Conservation (phyloP, 805 yeast species). For the Pichia californica region DNA sequence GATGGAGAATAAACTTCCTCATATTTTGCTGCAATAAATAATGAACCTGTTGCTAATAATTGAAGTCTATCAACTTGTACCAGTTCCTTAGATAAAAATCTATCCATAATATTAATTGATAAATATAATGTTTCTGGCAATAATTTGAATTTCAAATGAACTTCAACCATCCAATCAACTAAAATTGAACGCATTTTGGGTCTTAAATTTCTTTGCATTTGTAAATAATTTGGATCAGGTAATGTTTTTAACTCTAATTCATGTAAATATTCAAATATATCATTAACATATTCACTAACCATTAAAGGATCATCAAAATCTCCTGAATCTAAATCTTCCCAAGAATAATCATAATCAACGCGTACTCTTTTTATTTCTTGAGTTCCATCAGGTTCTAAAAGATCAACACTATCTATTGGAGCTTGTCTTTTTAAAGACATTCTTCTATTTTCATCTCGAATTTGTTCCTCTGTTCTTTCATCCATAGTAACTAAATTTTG, state of each 20-base stretch:
- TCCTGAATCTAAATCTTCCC: conserved; percentile 72
- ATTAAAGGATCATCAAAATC: conserved; percentile 71
- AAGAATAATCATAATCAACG: conserved; percentile 33
- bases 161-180: conserved; percentile 92
- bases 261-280: conserved; percentile 75
- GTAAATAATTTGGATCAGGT: conserved; percentile 65
- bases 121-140: conserved; percentile 80
- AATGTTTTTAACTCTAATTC: conserved; percentile 65
- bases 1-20: conserved; percentile 90
- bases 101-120: conserved; percentile 80
- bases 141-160: conserved; percentile 75
- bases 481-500: conserved; percentile 6
- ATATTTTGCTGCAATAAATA: conserved; percentile 87
- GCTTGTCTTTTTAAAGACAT: conserved; percentile 45
- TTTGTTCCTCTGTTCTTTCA: conserved; percentile 24
- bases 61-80: conserved; percentile 78
- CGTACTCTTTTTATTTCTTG: conserved; percentile 28
- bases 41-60: conserved; percentile 75
- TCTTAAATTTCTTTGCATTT: conserved; percentile 57
- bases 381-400: conserved; percentile 21
- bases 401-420: conserved; percentile 41
- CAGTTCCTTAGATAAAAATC: conserved; percentile 69
- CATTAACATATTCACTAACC: conserved; percentile 90
- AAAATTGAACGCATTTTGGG: conserved; percentile 82
- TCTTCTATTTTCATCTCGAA: conserved; percentile 27